Evolutionary conservation across 1,284 basidiomycete genomes (phyloP), one percentile per base, ranked within the genome.

Genomic region (Hemileia vastatrix): DNA sequence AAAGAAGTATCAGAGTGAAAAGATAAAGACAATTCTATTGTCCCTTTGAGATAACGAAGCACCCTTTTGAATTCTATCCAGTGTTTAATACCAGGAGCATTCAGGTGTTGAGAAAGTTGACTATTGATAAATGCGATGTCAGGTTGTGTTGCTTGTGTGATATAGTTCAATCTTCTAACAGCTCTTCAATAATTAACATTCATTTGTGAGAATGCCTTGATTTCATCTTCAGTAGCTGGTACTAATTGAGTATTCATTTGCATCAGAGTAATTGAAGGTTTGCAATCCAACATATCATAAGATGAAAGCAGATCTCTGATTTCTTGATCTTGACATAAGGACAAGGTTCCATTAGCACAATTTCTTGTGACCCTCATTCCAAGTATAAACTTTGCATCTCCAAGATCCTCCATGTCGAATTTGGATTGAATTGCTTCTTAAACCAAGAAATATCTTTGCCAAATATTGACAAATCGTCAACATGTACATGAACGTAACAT

Each of bases 51-150:
- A 18, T 56, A 56, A 3, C 40, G 18, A 9, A 56, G 45, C 2
- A 45, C 54, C 8, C 45, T 33, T 4, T 13, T 3, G 27, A 44
- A 19, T 6, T n/a, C 54, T 9, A 9, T 4, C 11, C 40, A 47
- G 21, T 56, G 54, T 47, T 45, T 2, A 1, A 23, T 45, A 11
- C 40, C 54, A 21, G 54, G 54, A 4, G 15, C 6, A 2, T 56
- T 23, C 2, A 56, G 54, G 19, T 56, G 43, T 47, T 56, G 54
- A 23, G 54, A 56, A 23, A 56, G 54, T 11, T 11, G 6, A 44
- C 54, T 47, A 15, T 44, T 43, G 3, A 43, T 21, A 40, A 44
- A 21, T 1, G 43, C 43, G 23, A 56, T 21, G 23, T 56, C 43
- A 1, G 54, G 54, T 27, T 43, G 4, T 4, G 54, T 56, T 4